Base-by-base conservation (phyloP, 345 rosid genomes). In the Heritiera fomes region DNA sequence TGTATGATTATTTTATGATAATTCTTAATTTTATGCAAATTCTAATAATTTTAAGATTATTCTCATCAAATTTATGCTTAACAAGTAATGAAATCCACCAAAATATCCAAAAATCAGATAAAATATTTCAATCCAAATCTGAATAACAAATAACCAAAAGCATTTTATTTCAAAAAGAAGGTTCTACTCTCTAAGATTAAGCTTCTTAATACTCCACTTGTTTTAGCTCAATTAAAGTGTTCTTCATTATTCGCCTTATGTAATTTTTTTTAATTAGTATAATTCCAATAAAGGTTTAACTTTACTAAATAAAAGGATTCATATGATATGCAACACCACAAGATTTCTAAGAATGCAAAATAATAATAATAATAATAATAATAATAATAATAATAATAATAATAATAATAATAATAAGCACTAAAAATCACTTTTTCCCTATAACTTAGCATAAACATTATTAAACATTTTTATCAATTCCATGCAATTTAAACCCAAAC, bases 391-490 rank as follows among this genome's bases (percentile, higher is more conserved):
- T 55, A 2, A 34, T 6, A 47, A 20, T n/a, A 60, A 12, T 69
- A 6, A 20, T 23, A 5, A 63, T 41, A 38, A 65, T 23, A 23
- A 23, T 23, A 59, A 9, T 23, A n/a, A 15, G 23, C 28, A 68
- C 2, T 34, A 40, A 46, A 53, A 61, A 75, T 86, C 38, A 92
- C 97, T 90, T 14, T 81, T 84, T 71, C 78, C 80, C 8, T 83
- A 84, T 71, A 91, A 50, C 77, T 86, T 89, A 41, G 77, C 68
- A 28, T 90, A 64, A 80, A 87, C 45, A 41, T 84, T 84, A 46
- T 75, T 53, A 79, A 87, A 87, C 63, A 85, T 79, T 62, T 85
- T 80, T 43, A 90, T 75, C 83, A 94, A 73, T 79, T 85, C 90
- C 28, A 83, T 69, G 77, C 86, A 84, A 78, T 87, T 82, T 0